A percentile compares a stretch with the other conserved stretches of the same genome.
Conservation (phyloP, 2,329 filamentous ascomycete species). For the Pseudopithomyces chartarum region DNA sequence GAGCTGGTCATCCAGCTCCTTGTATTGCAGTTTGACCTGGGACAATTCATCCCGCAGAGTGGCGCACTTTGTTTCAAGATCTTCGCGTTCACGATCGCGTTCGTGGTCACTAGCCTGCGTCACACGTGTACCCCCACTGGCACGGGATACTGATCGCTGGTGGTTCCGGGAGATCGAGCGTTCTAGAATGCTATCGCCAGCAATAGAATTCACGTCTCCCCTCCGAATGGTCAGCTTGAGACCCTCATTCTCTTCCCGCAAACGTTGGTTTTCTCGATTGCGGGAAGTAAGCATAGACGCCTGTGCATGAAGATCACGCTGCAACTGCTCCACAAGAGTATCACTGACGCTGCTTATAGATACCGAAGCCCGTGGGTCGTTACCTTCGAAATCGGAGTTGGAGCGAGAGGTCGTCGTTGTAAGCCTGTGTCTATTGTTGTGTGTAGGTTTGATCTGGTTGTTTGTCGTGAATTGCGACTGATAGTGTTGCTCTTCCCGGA, state of each 20-base stretch:
- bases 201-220: conserved; percentile 63
- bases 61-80: conserved; percentile 82
- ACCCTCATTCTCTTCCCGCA: conserved; percentile 97
- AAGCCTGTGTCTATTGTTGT: conserved; percentile 47
- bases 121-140: conserved; percentile 62
- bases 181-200: conserved; percentile 89
- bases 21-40: conserved; percentile 83
- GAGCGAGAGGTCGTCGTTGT: conserved; percentile 44
- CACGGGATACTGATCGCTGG: conserved; percentile 74
- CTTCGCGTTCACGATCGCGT: conserved; percentile 68
- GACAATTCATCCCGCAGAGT: conserved; percentile 86
- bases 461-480: conserved; percentile 42
- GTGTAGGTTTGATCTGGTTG: conserved; percentile 42
- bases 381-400: conserved; percentile 48
- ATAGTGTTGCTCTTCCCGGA: conserved; percentile 52
- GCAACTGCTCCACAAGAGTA: conserved; percentile 82
- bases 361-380: conserved; percentile 30
- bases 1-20: conserved; percentile 82
- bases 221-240: conserved; percentile 86
- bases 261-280: conserved; percentile 89
- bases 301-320: conserved; percentile 91
- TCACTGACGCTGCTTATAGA: conserved; percentile 57
- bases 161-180: conserved; percentile 88
- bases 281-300: conserved; percentile 97
- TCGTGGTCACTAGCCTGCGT: conserved; percentile 68